Evolutionary conservation across 192 early-diverging fungal species (phyloP).

Genomic region (Coemansia asiatica): DNA sequence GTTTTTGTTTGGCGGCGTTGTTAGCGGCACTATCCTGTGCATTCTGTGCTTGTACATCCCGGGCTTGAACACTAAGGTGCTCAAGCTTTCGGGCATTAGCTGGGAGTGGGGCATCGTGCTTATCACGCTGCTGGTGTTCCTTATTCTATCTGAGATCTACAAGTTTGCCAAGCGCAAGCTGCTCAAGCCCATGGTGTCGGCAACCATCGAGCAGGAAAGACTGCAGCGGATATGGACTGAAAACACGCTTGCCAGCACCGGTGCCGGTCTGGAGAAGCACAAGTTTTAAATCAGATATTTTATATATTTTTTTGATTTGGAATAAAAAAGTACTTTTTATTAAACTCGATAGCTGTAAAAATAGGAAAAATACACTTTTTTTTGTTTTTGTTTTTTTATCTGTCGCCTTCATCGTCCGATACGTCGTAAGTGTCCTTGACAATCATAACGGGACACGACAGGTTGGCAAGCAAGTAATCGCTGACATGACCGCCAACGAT

Average conservation of each 20-base stretch:
- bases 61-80: constrained; percentile 61
- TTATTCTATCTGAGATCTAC: constrained; percentile 66
- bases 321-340: too few species aligned
- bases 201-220: constrained; percentile 43
- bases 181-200: constrained; percentile 40
- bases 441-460: constrained; percentile 48
- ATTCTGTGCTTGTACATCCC: constrained; percentile 68
- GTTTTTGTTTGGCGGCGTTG: constrained; percentile 51
- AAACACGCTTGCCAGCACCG: constrained; percentile 39
- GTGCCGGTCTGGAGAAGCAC: constrained; percentile 26
- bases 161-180: constrained; percentile 61
- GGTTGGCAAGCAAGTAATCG: constrained; percentile 32
- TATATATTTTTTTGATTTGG: too few species aligned
- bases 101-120: constrained; percentile 76
- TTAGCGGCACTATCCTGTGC: constrained; percentile 57
- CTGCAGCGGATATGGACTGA: constrained; percentile 57
- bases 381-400: background rate
- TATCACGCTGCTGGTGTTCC: constrained; percentile 61
- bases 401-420: constrained; percentile 40
- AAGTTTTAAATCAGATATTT: constrained; percentile 1
- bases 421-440: constrained; percentile 55
- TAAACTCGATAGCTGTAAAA: too few species aligned
- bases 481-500: constrained; percentile 47
- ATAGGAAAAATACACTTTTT: too few species aligned
- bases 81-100: constrained; percentile 62